A percentile compares a stretch with the other conserved stretches of the same genome.
Evolutionary conservation across 2,329 filamentous ascomycete species (phyloP).

Genomic region (Purpureocillium lavendulum): DNA sequence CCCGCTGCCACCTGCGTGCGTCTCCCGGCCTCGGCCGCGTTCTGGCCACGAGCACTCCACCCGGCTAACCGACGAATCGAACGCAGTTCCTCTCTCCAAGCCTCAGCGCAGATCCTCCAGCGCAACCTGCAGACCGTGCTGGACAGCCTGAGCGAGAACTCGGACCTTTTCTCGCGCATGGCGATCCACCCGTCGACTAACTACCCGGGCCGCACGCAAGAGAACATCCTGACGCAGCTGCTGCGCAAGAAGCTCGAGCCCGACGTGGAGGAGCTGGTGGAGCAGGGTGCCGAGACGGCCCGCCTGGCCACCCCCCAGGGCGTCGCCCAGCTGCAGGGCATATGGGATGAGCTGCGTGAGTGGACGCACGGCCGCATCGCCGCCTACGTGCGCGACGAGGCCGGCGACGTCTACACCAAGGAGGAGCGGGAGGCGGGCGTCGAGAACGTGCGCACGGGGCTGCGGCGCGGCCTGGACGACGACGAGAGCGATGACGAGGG

Average conservation of each 20-base stretch:
- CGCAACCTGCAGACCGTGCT: slow-evolving; percentile 61
- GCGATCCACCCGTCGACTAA: slow-evolving; percentile 70
- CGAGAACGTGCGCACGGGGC: slow-evolving; percentile 63
- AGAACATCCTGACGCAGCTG: slow-evolving; percentile 57
- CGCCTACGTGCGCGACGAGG: slow-evolving; percentile 33
- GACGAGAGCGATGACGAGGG: slow-evolving; percentile 48
- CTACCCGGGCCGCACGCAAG: slow-evolving; percentile 63
- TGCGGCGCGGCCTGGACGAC: slow-evolving; percentile 47
- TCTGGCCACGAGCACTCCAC: too few relatives aligned
- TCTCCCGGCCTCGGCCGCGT: not conserved
- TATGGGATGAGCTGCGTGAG: slow-evolving; percentile 44
- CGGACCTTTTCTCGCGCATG: slow-evolving; percentile 58
- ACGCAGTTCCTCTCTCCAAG: slow-evolving; percentile 61
- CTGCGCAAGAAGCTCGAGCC: slow-evolving; percentile 80
- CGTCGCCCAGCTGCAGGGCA: slow-evolving; percentile 34
- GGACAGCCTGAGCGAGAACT: slow-evolving; percentile 55
- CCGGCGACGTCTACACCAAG: slow-evolving; percentile 58
- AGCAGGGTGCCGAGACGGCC: slow-evolving; percentile 47
- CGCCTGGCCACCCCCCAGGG: slow-evolving; percentile 34
- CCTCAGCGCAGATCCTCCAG: slow-evolving; percentile 63
- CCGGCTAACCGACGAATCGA: slow-evolving; percentile 1
- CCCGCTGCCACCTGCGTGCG: slow-evolving; percentile 60
- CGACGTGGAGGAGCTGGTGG: slow-evolving; percentile 64
- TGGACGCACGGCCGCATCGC: slow-evolving; percentile 33
- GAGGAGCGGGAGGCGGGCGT: slow-evolving; percentile 60